phyloP scores from a whole-genome alignment of 1,139 yeast species.

The Geotrichum citri-aurantii region DNA sequence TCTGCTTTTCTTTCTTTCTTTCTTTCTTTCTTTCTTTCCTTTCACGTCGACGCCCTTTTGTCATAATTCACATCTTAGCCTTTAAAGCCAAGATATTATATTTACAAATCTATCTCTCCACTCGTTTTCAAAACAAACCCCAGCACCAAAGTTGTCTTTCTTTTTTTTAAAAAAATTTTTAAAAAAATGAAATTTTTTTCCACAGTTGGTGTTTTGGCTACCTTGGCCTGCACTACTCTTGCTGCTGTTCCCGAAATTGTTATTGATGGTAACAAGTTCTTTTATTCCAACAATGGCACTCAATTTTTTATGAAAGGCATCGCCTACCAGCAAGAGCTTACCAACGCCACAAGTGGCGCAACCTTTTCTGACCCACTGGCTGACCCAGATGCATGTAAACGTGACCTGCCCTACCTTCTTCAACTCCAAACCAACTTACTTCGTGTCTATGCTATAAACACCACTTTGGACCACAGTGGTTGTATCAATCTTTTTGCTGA shows the following conservation, averaged over 20 bases:
- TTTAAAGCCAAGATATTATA: neutral
- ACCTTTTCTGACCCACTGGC: constrained; percentile 70
- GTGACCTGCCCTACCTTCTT: constrained; percentile 69
- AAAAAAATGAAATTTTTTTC: constrained; percentile 2
- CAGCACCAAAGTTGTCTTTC: neutral
- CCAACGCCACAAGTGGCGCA: constrained; percentile 44
- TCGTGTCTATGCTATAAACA: constrained; percentile 81
- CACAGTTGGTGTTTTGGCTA: constrained; percentile 5
- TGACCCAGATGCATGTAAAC: constrained; percentile 56
- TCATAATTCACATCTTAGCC: neutral
- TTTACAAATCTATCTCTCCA: neutral
- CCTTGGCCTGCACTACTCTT: neutral
- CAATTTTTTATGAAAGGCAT: constrained; percentile 79
- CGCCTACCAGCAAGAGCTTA: constrained; percentile 73
- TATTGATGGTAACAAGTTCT: constrained; percentile 52
- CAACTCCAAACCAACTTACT: constrained; percentile 76
- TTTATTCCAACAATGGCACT: constrained; percentile 70
- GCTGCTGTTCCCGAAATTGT: constrained; percentile 30
- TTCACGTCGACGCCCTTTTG: neutral
- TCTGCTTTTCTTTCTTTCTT: constrained; percentile 3
- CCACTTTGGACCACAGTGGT: constrained; percentile 70
- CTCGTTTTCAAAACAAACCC: neutral
- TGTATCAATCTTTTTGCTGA: constrained; percentile 88
- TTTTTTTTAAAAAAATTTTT: neutral
- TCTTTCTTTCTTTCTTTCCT: neutral